phyloP scores from a whole-genome alignment of 768 basidiomycete genomes.

The Asterophora lycoperdoides region DNA sequence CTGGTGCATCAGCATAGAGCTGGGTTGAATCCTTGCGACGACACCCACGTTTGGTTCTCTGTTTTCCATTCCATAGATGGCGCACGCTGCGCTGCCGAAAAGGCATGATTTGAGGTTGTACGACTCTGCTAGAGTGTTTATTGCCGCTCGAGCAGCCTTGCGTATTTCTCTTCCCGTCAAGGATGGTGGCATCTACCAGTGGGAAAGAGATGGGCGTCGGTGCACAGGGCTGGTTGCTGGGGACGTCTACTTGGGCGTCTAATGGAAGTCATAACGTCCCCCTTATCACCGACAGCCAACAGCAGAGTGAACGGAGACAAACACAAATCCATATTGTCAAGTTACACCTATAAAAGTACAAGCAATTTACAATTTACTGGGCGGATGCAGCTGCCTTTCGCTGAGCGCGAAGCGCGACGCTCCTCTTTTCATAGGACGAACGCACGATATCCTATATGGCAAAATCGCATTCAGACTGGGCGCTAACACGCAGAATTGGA shows the following conservation, averaged over 20 bases:
- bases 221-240: not conserved
- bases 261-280: too few species aligned
- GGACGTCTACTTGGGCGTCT: too few species aligned
- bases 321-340: too few species aligned
- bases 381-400: not conserved
- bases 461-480: not conserved
- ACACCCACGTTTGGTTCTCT: conserved; percentile 34
- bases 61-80: conserved; percentile 31
- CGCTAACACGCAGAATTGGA: not conserved
- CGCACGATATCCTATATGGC: conserved; percentile 1
- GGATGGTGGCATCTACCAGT: too few species aligned
- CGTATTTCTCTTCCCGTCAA: conserved; percentile 21
- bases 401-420: conserved; percentile 3
- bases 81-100: conserved; percentile 38
- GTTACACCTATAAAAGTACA: not conserved
- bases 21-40: too few species aligned
- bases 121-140: conserved; percentile 18
- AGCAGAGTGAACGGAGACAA: not conserved
- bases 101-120: conserved; percentile 30
- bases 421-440: not conserved
- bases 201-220: not conserved
- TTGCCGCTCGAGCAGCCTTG: conserved; percentile 22
- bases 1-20: conserved; percentile 6
- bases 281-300: not conserved
- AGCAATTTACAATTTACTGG: not conserved